Evolutionary conservation across 2,329 filamentous ascomycete species (phyloP).

Genomic region (Botrytis fabae): DNA sequence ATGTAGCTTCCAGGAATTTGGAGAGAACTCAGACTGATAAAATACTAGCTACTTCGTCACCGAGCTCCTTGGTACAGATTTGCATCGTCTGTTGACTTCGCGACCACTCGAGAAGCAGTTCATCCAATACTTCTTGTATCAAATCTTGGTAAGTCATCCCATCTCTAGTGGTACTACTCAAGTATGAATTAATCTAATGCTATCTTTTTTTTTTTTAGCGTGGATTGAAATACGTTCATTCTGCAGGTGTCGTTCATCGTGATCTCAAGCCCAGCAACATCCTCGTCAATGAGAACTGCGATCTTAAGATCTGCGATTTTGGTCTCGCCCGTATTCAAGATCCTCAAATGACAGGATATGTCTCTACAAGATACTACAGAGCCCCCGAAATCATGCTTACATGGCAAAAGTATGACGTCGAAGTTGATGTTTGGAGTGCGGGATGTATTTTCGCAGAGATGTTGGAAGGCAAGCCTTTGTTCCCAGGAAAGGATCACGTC

Average conservation of each 20-base stretch:
- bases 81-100: conserved; percentile 92
- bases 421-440: conserved; percentile 99
- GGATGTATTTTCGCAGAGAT: conserved; percentile 99
- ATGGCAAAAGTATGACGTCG: conserved; percentile 99
- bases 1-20: conserved; percentile 38
- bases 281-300: conserved; percentile 98
- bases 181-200: conserved; percentile 25
- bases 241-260: conserved; percentile 93
- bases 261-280: conserved; percentile 99
- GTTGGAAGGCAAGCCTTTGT: conserved; percentile 96
- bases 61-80: conserved; percentile 92
- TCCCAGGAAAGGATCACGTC: conserved; percentile 98
- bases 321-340: conserved; percentile 96
- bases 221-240: conserved; percentile 98
- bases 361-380: conserved; percentile 97
- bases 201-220: conserved; percentile 67
- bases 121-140: conserved; percentile 99
- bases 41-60: conserved; percentile 89
- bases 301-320: conserved; percentile 99
- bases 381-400: conserved; percentile 99
- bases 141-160: conserved; percentile 76
- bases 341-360: conserved; percentile 99
- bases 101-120: conserved; percentile 98
- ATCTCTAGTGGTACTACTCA: neutral
- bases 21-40: conserved; percentile 30